Evolutionary conservation across 257 asterid species (phyloP), one percentile per base, ranked within the genome.

Genomic region (Craterostigma plantagineum): DNA sequence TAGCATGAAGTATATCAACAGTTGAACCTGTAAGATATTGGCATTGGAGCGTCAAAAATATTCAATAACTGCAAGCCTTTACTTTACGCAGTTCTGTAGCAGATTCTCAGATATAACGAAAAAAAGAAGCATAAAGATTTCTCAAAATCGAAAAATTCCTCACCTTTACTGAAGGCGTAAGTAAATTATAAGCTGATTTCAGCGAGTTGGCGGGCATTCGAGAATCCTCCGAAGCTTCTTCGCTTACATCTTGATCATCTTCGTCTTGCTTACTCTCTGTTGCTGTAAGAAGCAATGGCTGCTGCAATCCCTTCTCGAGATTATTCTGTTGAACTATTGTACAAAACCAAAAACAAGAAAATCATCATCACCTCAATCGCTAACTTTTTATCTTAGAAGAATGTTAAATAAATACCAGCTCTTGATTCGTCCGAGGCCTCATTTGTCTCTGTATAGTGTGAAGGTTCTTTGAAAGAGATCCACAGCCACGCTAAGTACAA

Each of bases 151-250:
- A 41, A n/a, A 41, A 12, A 14, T 3, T 8, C n/a, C n/a, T 48
- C 71, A 90, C 99, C 96, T 90, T 90, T 47, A 83, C 94, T 33
- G 99, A 90, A 36, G 96, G 96, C 10, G 96, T 90, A 34, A 83
- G 91, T 53, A 90, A 62, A 60, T 87, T 69, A 59, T 90, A 83
- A 35, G 99, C 96, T 18, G 76, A 60, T 54, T 52, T 76, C 11
- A 83, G 65, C 10, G 95, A 83, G 73, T 70, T 83, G 46, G 91
- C 99, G 33, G 99, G 76, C 52, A 16, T 48, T 38, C 73, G 92
- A 69, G 91, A 68, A 34, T 79, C 91, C 58, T 79, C 87, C 7
- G 57, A 38, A 65, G 91, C 76, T 64, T 83, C 92, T 69, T 83
- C 99, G 64, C 94, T 90, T 45, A 7, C 77, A 45, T 80, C 92